These are phyloP conservation scores for Phanerochaete carnosa DNA, from an alignment of 768 basidiomycete species.

Conservation along the genomic window DNA sequence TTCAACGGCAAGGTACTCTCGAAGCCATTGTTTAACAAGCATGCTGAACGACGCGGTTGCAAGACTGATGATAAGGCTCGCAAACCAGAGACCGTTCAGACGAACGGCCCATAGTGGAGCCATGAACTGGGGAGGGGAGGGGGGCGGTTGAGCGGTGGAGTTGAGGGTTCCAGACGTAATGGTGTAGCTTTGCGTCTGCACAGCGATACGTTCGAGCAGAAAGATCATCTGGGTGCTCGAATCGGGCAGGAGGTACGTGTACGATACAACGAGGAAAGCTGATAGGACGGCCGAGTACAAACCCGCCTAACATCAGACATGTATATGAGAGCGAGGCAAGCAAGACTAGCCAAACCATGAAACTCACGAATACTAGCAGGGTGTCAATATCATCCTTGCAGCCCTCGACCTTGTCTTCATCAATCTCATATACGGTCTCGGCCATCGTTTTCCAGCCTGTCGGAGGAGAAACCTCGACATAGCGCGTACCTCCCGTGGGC, in stretches of 20 bases:
- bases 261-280: constrained; percentile 12
- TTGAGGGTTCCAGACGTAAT: background rate
- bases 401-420: background rate
- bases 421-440: background rate
- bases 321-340: too few species aligned
- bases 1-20: background rate
- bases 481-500: too few species aligned
- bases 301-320: constrained; percentile 7
- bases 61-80: constrained; percentile 9
- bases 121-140: background rate
- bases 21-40: constrained; percentile 11
- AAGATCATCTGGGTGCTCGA: background rate
- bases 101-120: background rate
- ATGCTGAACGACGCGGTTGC: constrained; percentile 7
- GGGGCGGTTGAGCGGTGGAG: background rate
- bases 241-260: constrained; percentile 5
- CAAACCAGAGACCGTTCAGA: constrained; percentile 10
- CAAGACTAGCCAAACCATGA: too few species aligned
- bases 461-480: background rate
- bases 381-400: constrained; percentile 7
- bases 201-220: background rate
- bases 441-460: constrained; percentile 1
- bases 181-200: background rate
- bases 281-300: constrained; percentile 14
- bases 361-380: background rate